These are phyloP conservation scores for Helotiales sp. DNA, from an alignment of 2,329 filamentous ascomycete genomes.

Conservation along the genomic window DNA sequence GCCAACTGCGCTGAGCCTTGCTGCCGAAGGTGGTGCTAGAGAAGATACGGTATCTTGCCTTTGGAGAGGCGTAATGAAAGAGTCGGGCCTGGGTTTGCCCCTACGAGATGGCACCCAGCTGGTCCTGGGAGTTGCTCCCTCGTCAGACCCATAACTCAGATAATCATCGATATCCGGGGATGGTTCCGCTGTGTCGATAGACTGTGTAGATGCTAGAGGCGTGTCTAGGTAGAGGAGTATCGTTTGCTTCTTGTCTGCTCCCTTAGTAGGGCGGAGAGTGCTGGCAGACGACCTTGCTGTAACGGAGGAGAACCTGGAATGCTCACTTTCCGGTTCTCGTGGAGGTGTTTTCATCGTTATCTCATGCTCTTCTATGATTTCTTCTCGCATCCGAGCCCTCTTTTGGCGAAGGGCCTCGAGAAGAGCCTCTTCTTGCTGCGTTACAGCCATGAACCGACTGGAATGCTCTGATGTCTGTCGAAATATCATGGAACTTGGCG, in stretches of 20 bases:
- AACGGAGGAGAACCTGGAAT: conserved; percentile 26
- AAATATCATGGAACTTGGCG: conserved; percentile 38
- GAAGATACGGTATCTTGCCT: conserved; percentile 21
- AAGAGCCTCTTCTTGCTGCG: conserved; percentile 56
- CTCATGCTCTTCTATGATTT: conserved; percentile 44
- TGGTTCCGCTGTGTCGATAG: conserved; percentile 37
- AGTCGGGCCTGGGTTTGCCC: conserved; percentile 28
- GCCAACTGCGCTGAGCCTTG: conserved; percentile 37
- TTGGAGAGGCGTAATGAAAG: conserved; percentile 16
- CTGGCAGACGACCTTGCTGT: conserved; percentile 23
- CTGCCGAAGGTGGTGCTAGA: conserved; percentile 32
- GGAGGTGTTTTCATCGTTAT: conserved; percentile 34
- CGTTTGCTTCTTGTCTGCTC: conserved; percentile 26
- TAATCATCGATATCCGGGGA: conserved; percentile 41
- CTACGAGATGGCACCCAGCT: conserved; percentile 25
- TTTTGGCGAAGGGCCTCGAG: conserved; percentile 56
- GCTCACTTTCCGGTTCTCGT: conserved; percentile 10
- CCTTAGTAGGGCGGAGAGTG: conserved; percentile 27
- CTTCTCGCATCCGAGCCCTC: conserved; percentile 51
- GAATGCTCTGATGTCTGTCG: conserved; percentile 25
- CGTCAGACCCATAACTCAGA: conserved; percentile 37
- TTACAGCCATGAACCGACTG: conserved; percentile 54
- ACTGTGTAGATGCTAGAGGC: conserved; percentile 28
- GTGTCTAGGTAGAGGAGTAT: conserved; percentile 40
- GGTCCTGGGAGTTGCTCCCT: conserved; percentile 37